Evolutionary conservation across 441 rosid species (phyloP).

Genomic region (Sinapis alba): DNA sequence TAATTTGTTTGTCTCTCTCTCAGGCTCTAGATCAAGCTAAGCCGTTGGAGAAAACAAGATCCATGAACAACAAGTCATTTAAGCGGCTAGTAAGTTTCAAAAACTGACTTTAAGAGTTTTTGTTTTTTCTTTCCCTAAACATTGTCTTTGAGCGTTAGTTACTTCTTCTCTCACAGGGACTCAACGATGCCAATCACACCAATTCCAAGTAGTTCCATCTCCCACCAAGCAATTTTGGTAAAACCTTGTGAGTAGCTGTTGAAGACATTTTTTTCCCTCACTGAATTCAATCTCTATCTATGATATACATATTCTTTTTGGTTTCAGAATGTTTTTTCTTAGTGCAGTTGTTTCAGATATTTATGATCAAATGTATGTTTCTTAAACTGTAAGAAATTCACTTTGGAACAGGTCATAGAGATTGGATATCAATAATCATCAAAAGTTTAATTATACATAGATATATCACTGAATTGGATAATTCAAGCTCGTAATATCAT

Average conservation of each 20-base stretch:
- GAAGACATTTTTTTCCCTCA: not conserved
- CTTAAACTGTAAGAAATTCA: not conserved
- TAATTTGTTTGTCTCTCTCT: conserved; percentile 18
- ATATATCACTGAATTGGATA: too few relatives aligned
- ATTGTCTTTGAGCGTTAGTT: conserved; percentile 17
- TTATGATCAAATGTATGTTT: conserved; percentile 21
- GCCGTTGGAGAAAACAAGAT: conserved; percentile 66
- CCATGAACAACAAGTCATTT: conserved; percentile 72
- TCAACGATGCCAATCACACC: conserved; percentile 52
- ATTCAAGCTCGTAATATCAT: too few relatives aligned
- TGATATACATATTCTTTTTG: not conserved
- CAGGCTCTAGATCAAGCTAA: conserved; percentile 92
- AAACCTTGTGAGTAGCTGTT: conserved; percentile 27
- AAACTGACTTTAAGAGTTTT: not conserved
- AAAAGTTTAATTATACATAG: too few relatives aligned
- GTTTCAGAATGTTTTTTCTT: conserved; percentile 7
- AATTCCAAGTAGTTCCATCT: conserved; percentile 47
- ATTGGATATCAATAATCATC: too few relatives aligned
- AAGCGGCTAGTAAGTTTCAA: conserved; percentile 72
- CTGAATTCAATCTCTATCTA: not conserved
- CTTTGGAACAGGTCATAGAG: not conserved
- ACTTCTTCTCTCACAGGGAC: conserved; percentile 50
- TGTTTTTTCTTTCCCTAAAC: not conserved
- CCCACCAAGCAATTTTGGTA: conserved; percentile 35
- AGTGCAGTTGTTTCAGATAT: conserved; percentile 22